Base-by-base conservation (phyloP, 192 early-diverging fungal genomes). In the Backusella tarrabulga region DNA sequence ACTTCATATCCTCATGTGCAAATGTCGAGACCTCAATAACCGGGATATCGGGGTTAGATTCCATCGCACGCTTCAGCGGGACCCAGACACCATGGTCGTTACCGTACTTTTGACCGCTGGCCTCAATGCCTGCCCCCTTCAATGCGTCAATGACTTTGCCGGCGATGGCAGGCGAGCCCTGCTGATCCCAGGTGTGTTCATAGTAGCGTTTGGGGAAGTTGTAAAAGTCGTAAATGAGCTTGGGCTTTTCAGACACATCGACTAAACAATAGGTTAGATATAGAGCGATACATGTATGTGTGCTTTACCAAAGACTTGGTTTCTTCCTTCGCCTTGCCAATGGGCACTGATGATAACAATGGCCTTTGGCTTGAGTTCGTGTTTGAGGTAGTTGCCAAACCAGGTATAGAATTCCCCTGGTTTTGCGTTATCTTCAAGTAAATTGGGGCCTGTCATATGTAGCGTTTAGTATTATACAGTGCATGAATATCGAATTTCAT, bases 31-130 rank as follows among this genome's bases (percentile, higher is more conserved):
- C 82, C 73, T 92, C 90, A 14, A 91, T 79, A 70, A 93, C 87
- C 0, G 92, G 92, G 71, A 93, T 87, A 12, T 83, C 82, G 32
- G 79, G 77, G 15, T 85, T 81, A 0, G 81, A 83, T 52, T 86
- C 78, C 12, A 91, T 83, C n/a, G 90, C 90, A 19, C 89, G 82
- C 42, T 92, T 87, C 32, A 92, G 72, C 4, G 89, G 90, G 0
- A 92, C 89, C 92, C 92, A 93, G 2, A 88, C 87, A 26, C 92
- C 92, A 70, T 93, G 92, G 67, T 93, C 92, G 26, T 90, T 83
- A 3, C 92, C 92, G 15, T 90, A 84, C 36, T 88, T 83, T 3
- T 86, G 83, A 8, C 74, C 67, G 4, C 84, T 79, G 19, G 87
- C 86, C 0, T 83, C 38, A 15, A 91, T 84, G 4, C 76, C 78